These are phyloP conservation scores for Lyophyllum semitale DNA, from an alignment of 768 basidiomycete genomes.

Conservation along the genomic window DNA sequence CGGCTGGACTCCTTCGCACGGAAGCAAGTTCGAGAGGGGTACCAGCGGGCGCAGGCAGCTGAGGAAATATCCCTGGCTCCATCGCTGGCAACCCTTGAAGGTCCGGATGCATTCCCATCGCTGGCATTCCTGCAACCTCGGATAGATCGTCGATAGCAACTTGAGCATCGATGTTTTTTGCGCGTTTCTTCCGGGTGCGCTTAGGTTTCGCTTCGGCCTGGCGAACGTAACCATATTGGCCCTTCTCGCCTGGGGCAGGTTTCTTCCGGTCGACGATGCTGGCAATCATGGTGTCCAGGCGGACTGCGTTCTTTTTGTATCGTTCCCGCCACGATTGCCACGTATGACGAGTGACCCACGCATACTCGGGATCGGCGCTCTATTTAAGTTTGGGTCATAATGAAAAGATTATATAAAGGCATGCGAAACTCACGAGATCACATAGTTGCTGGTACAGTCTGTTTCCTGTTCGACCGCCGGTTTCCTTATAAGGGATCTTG, in stretches of 20 bases:
- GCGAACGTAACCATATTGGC: constrained; percentile 82
- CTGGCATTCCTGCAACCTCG: constrained; percentile 13
- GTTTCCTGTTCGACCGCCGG: constrained; percentile 80
- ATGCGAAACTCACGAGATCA: constrained; percentile 53
- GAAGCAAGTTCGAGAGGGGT: constrained; percentile 31
- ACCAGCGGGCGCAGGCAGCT: constrained; percentile 21
- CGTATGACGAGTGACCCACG: constrained; percentile 81
- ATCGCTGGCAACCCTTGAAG: constrained; percentile 11
- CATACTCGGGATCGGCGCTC: constrained; percentile 69
- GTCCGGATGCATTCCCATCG: constrained; percentile 16
- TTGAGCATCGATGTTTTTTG: constrained; percentile 30
- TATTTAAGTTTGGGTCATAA: constrained; percentile 23
- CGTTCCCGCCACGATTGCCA: constrained; percentile 92
- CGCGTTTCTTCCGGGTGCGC: constrained; percentile 50
- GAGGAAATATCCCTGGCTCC: constrained; percentile 17
- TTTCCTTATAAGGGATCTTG: constrained; percentile 84
- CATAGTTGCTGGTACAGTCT: constrained; percentile 81
- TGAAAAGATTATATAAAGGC: neutral
- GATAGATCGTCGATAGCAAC: constrained; percentile 23
- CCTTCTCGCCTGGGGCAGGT: constrained; percentile 71
- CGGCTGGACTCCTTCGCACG: constrained; percentile 47
- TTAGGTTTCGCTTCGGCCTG: constrained; percentile 71
- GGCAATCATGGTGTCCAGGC: constrained; percentile 66
- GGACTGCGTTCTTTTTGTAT: constrained; percentile 79
- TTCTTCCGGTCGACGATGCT: constrained; percentile 71